A percentile compares a stretch with the other conserved stretches of the same genome.
phyloP scores from a whole-genome alignment of 1,139 yeast genomes.

The Yamadazyma atlantica region DNA sequence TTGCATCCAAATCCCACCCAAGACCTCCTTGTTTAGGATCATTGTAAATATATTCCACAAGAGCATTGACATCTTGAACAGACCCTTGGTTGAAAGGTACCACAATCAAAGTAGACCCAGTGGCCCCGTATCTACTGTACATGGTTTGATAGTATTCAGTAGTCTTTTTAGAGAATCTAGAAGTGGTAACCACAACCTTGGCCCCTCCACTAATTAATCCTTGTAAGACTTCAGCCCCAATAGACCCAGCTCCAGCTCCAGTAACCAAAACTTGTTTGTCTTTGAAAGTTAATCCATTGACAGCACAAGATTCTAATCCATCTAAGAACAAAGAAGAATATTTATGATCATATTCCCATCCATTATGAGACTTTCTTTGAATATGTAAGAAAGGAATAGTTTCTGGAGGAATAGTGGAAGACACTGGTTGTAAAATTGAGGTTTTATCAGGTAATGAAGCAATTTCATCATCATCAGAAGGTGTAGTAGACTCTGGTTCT shows the following conservation, averaged over 20 bases:
- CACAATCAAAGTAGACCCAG: conserved; percentile 87
- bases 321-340: conserved; percentile 79
- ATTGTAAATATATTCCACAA: conserved; percentile 82
- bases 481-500: conserved; percentile 34
- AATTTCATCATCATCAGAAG: conserved; percentile 67
- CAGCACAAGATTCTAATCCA: conserved; percentile 89
- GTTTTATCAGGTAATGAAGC: conserved; percentile 78
- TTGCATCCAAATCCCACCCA: conserved; percentile 96
- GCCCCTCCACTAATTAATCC: conserved; percentile 98
- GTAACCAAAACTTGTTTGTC: conserved; percentile 89
- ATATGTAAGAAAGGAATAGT: conserved; percentile 94
- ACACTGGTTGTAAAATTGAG: conserved; percentile 69
- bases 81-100: conserved; percentile 99
- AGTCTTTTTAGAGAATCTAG: conserved; percentile 90
- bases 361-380: conserved; percentile 70
- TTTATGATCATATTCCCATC: conserved; percentile 85
- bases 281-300: conserved; percentile 87
- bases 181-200: conserved; percentile 91
- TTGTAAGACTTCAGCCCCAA: conserved; percentile 95
- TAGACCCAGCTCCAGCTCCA: conserved; percentile 99
- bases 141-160: conserved; percentile 94
- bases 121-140: conserved; percentile 89
- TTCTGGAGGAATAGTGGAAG: conserved; percentile 72
- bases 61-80: conserved; percentile 85
- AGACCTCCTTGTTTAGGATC: conserved; percentile 84